Evolutionary conservation across 2,329 filamentous ascomycete genomes (phyloP).

Genomic region (Lachnellula suecica): DNA sequence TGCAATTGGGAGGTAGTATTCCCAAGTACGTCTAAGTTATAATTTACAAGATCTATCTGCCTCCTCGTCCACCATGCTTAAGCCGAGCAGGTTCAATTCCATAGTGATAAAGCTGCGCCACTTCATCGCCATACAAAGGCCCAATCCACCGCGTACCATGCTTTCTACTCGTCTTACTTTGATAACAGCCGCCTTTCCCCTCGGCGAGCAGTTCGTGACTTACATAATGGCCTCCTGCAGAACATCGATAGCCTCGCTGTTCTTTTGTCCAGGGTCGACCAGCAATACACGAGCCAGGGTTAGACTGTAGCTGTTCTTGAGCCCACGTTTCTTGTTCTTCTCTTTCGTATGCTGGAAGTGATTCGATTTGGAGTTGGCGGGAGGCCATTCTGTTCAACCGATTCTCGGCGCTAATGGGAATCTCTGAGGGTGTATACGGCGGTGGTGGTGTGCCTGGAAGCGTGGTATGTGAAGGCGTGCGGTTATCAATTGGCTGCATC

Average conservation of each 20-base stretch:
- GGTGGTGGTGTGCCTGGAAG: too few relatives aligned
- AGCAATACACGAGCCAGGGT: neutral
- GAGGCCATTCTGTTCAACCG: neutral
- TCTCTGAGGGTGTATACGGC: too few relatives aligned
- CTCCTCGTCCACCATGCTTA: too few relatives aligned
- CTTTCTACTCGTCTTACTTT: too few relatives aligned
- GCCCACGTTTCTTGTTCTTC: neutral
- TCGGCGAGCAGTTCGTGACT: neutral
- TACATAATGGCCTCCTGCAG: neutral
- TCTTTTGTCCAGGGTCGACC: neutral
- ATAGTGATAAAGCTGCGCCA: too few relatives aligned
- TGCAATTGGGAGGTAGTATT: too few relatives aligned
- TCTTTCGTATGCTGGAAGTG: neutral
- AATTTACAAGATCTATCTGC: too few relatives aligned
- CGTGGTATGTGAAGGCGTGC: too few relatives aligned
- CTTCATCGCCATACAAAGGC: slow-evolving; percentile 25
- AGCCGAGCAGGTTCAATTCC: too few relatives aligned
- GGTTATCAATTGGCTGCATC: too few relatives aligned
- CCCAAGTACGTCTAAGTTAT: too few relatives aligned
- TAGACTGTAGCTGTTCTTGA: neutral
- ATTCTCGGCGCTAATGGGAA: too few relatives aligned
- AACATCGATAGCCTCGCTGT: neutral
- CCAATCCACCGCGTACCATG: neutral
- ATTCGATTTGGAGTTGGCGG: neutral
- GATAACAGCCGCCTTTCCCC: neutral